Conservation (phyloP, 305 asterid species). For the Striga hermonthica region DNA sequence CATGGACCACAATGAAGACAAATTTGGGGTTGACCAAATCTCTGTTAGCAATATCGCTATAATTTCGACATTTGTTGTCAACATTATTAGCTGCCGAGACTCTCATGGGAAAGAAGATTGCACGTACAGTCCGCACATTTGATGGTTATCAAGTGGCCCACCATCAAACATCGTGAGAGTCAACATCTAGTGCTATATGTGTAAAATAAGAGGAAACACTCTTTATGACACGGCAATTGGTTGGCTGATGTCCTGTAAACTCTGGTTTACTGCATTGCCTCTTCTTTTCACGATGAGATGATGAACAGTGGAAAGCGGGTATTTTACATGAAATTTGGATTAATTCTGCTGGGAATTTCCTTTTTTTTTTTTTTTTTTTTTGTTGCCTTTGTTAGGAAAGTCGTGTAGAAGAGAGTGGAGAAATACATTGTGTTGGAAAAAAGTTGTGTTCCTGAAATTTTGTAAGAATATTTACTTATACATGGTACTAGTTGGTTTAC, state of each 20-base stretch:
- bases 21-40: constrained; percentile 85
- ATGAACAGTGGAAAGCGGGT: constrained; percentile 57
- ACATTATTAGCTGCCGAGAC: constrained; percentile 76
- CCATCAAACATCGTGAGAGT: constrained; percentile 67
- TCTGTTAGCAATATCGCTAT: constrained; percentile 80
- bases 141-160: constrained; percentile 85
- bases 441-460: constrained; percentile 17
- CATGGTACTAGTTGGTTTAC: too few species aligned
- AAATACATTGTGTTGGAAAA: constrained; percentile 14
- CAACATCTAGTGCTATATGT: constrained; percentile 47
- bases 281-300: constrained; percentile 78
- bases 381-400: constrained; percentile 8
- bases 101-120: constrained; percentile 80
- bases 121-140: constrained; percentile 54
- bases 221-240: constrained; percentile 63
- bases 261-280: constrained; percentile 63
- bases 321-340: constrained; percentile 84
- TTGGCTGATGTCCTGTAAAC: constrained; percentile 78
- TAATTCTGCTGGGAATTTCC: constrained; percentile 45
- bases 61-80: constrained; percentile 63
- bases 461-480: constrained; percentile 21
- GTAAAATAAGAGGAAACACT: constrained; percentile 68
- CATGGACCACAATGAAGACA: constrained; percentile 83
- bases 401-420: not conserved
- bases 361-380: not conserved